A percentile compares a stretch with the other conserved stretches of the same genome.
Evolutionary conservation across 495 filamentous ascomycete species (phyloP).

Genomic region (Echria macrotheca): DNA sequence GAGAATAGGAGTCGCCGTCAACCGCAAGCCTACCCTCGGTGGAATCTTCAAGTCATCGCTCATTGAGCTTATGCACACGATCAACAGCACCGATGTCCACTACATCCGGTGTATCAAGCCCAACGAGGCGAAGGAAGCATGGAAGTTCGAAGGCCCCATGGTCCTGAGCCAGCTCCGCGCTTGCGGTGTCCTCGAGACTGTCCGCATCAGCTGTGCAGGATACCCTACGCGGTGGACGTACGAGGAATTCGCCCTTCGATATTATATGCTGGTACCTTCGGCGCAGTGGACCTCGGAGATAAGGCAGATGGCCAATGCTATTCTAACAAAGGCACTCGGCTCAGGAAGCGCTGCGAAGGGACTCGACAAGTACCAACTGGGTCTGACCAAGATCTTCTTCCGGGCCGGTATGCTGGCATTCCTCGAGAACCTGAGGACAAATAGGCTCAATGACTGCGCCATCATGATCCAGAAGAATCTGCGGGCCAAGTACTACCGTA

Average conservation of each 20-base stretch:
- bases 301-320: conserved; percentile 84
- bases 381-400: conserved; percentile 98
- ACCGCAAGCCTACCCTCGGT: conserved; percentile 93
- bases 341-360: conserved; percentile 66
- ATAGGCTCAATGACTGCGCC: conserved; percentile 84
- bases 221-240: conserved; percentile 99
- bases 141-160: conserved; percentile 99
- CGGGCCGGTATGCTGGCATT: conserved; percentile 97
- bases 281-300: conserved; percentile 90
- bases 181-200: conserved; percentile 98
- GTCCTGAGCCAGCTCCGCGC: conserved; percentile 94
- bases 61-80: conserved; percentile 97
- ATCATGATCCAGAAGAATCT: conserved; percentile 99
- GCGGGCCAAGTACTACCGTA: conserved; percentile 88
- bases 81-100: conserved; percentile 96
- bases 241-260: conserved; percentile 94
- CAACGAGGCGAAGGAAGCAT: conserved; percentile 93
- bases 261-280: conserved; percentile 97
- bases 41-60: conserved; percentile 98
- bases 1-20: conserved; percentile 83
- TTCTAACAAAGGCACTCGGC: conserved; percentile 85
- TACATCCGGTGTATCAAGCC: conserved; percentile 99
- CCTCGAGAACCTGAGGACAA: conserved; percentile 88
- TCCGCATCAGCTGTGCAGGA: conserved; percentile 94
- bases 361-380: conserved; percentile 91